phyloP scores from a whole-genome alignment of 2,329 filamentous ascomycete genomes.

The Phialophora tarda region DNA sequence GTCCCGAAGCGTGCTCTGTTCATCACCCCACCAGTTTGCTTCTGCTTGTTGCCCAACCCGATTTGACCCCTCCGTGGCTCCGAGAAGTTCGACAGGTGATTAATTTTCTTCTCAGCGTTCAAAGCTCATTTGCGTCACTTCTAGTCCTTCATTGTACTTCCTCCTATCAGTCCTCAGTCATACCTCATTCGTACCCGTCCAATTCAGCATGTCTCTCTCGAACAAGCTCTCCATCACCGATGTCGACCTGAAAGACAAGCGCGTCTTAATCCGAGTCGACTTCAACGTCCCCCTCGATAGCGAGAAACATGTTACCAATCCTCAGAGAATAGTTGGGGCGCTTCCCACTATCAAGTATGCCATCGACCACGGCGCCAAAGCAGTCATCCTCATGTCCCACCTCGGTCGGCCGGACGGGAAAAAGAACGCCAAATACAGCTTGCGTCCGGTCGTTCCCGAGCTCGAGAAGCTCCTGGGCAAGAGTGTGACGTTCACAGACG shows the following conservation, averaged over 20 bases:
- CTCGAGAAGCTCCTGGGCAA: constrained; percentile 88
- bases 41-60: constrained; percentile 17
- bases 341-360: constrained; percentile 95
- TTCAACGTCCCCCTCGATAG: constrained; percentile 98
- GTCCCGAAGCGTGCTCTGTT: constrained; percentile 9
- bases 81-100: constrained; percentile 14
- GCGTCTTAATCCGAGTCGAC: constrained; percentile 97
- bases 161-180: constrained; percentile 5
- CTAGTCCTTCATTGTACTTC: constrained; percentile 9
- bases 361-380: constrained; percentile 85
- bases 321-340: constrained; percentile 95
- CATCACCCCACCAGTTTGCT: constrained; percentile 23
- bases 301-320: constrained; percentile 95
- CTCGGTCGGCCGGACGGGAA: constrained; percentile 93
- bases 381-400: constrained; percentile 97
- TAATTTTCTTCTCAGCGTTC: constrained; percentile 5
- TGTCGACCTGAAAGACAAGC: constrained; percentile 96
- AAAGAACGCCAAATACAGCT: constrained; percentile 88
- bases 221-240: constrained; percentile 98
- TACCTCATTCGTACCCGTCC: neutral
- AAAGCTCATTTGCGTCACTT: constrained; percentile 11
- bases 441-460: constrained; percentile 88
- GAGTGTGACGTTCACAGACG: constrained; percentile 84
- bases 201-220: constrained; percentile 84
- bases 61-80: constrained; percentile 18